A percentile compares a stretch with the other conserved stretches of the same genome.
phyloP scores from a whole-genome alignment of 2,329 filamentous ascomycete genomes.

The Hymenoscyphus linearis region DNA sequence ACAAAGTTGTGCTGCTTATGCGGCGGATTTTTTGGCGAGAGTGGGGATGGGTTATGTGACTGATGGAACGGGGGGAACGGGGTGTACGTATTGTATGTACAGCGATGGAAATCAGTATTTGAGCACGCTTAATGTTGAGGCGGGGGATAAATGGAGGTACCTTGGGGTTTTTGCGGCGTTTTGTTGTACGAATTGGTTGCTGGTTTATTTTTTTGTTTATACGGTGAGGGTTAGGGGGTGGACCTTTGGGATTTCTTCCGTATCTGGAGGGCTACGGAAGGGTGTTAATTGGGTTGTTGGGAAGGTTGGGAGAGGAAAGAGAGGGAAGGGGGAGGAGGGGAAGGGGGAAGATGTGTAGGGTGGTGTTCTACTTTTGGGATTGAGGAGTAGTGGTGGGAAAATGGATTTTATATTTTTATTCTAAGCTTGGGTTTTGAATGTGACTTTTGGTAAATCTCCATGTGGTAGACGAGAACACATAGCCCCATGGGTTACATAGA shows the following conservation, averaged over 20 bases:
- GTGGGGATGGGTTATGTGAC: slow-evolving; percentile 48
- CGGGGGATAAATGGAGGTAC: slow-evolving; percentile 62
- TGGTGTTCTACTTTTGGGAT: no score
- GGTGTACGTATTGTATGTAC: slow-evolving; percentile 68
- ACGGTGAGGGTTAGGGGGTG: slow-evolving; percentile 65
- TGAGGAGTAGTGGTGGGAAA: no score
- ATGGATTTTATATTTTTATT: no score
- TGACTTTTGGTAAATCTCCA: no score
- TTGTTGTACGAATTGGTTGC: slow-evolving; percentile 61
- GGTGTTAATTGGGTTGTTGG: slow-evolving; percentile 34
- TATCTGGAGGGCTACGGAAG: slow-evolving; percentile 47
- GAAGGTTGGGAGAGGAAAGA: slow-evolving; percentile 8
- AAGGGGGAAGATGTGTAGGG: background rate
- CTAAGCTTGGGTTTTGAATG: no score
- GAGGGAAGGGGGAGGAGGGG: slow-evolving; percentile 9
- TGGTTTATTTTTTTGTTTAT: slow-evolving; percentile 76
- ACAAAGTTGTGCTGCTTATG: slow-evolving; percentile 61
- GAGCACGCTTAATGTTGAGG: slow-evolving; percentile 44
- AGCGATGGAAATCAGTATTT: slow-evolving; percentile 58
- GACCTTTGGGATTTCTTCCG: slow-evolving; percentile 60
- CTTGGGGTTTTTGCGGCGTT: slow-evolving; percentile 72
- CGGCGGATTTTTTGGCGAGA: slow-evolving; percentile 48
- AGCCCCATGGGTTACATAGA: no score
- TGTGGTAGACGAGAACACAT: no score
- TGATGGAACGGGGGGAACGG: slow-evolving; percentile 52